phyloP scores from a whole-genome alignment of 2,329 filamentous ascomycete species.

The Aspergillus fischeri region DNA sequence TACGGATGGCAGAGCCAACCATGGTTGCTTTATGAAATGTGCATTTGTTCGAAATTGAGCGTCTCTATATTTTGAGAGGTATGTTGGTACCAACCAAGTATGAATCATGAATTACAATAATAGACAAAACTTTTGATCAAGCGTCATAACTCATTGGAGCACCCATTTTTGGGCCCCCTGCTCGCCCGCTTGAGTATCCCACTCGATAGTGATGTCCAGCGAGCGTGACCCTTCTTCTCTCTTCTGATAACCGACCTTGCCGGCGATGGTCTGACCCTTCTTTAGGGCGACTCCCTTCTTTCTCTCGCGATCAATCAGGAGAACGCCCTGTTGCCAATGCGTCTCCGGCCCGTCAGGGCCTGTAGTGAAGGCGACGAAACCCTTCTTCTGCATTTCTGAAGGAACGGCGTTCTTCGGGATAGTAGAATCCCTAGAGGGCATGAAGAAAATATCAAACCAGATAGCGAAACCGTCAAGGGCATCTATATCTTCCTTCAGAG shows the following conservation, averaged over 20 bases:
- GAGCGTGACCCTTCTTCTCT: constrained; percentile 66
- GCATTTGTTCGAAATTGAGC: not conserved
- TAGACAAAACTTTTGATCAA: constrained; percentile 10
- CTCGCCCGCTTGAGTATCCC: constrained; percentile 48
- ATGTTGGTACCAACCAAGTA: not conserved
- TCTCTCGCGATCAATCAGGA: constrained; percentile 61
- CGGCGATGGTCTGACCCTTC: constrained; percentile 57
- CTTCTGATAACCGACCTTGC: constrained; percentile 67
- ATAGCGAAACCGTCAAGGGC: constrained; percentile 80
- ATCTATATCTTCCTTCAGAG: constrained; percentile 59
- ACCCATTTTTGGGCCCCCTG: constrained; percentile 41
- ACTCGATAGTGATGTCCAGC: constrained; percentile 61
- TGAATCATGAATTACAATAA: constrained; percentile 9
- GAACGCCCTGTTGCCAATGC: constrained; percentile 84
- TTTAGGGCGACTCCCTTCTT: constrained; percentile 46
- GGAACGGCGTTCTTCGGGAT: constrained; percentile 55
- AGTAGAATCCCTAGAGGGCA: constrained; percentile 52
- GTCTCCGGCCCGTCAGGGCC: constrained; percentile 72
- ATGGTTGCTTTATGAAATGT: not conserved
- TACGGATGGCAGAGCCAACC: not conserved
- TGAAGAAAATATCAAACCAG: constrained; percentile 95
- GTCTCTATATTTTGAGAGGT: not conserved
- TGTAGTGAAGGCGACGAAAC: constrained; percentile 77
- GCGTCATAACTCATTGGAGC: constrained; percentile 28
- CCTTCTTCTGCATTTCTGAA: constrained; percentile 59